These are phyloP conservation scores for Pelargonium australe DNA, from an alignment of 441 rosid species.

Conservation along the genomic window DNA sequence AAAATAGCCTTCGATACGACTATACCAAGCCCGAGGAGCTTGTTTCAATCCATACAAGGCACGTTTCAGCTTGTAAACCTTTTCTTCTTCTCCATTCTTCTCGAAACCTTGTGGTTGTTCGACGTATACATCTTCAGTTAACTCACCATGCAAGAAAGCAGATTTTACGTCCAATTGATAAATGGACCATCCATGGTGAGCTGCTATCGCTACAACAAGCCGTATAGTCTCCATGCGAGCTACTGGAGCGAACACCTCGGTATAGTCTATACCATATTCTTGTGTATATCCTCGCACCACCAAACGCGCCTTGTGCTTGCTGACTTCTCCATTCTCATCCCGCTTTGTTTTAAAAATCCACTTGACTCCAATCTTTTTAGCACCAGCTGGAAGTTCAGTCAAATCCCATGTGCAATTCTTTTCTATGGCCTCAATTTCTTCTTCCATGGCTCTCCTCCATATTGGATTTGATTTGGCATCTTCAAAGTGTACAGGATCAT, in stretches of 20 bases:
- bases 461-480: not conserved
- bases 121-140: not conserved
- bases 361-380: slow-evolving; percentile 9
- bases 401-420: slow-evolving; percentile 2
- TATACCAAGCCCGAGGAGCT: not conserved
- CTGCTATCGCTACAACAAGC: not conserved
- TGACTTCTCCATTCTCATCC: not conserved
- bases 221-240: slow-evolving; percentile 1
- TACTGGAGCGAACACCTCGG: no score
- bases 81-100: not conserved
- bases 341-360: slow-evolving; percentile 9
- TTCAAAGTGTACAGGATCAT: slow-evolving; percentile 7
- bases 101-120: not conserved
- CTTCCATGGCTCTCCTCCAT: not conserved
- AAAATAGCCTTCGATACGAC: not conserved
- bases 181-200: not conserved
- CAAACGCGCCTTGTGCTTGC: slow-evolving; percentile 4
- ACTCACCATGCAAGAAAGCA: not conserved
- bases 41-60: slow-evolving; percentile 3
- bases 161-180: not conserved
- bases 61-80: not conserved
- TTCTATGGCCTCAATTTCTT: not conserved
- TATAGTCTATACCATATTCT: no score
- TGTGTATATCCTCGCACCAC: not conserved
- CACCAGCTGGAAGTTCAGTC: slow-evolving; percentile 1